A percentile compares a stretch with the other conserved stretches of the same genome.
Evolutionary conservation across 2,329 filamentous ascomycete genomes (phyloP).

Genomic region (Alternaria atra): DNA sequence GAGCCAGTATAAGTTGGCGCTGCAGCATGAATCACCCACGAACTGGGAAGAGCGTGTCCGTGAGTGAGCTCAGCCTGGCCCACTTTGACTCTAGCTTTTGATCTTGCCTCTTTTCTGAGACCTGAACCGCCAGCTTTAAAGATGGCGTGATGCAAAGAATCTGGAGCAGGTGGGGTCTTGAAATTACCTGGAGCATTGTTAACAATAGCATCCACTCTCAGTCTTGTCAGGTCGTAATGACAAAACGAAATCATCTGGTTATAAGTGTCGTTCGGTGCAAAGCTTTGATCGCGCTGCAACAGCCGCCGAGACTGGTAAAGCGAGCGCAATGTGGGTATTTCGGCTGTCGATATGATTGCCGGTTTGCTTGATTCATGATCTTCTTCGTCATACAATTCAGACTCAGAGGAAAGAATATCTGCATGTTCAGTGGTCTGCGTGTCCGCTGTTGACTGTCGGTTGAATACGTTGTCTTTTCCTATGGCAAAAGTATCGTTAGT

Average conservation of each 20-base stretch:
- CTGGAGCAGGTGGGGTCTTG: conserved; percentile 13
- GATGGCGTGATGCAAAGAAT: conserved; percentile 36
- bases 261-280: conserved; percentile 39
- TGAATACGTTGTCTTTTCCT: conserved; percentile 3
- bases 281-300: conserved; percentile 38
- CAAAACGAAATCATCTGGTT: conserved; percentile 44
- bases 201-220: conserved; percentile 48
- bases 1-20: conserved; percentile 33
- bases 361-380: neutral
- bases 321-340: conserved; percentile 39
- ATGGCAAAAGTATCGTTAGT: neutral
- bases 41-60: conserved; percentile 40
- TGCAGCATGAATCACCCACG: conserved; percentile 44
- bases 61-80: conserved; percentile 39
- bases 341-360: conserved; percentile 20
- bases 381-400: neutral
- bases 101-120: conserved; percentile 32
- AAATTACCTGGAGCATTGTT: conserved; percentile 38
- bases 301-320: conserved; percentile 40
- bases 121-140: conserved; percentile 42
- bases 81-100: conserved; percentile 21
- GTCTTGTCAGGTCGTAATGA: conserved; percentile 41
- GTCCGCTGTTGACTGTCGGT: neutral
- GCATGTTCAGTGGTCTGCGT: neutral
- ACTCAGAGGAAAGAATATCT: neutral